Evolutionary conservation across 805 yeast species (phyloP), one percentile per base, ranked within the genome.

Genomic region (Danielia oregonensis): DNA sequence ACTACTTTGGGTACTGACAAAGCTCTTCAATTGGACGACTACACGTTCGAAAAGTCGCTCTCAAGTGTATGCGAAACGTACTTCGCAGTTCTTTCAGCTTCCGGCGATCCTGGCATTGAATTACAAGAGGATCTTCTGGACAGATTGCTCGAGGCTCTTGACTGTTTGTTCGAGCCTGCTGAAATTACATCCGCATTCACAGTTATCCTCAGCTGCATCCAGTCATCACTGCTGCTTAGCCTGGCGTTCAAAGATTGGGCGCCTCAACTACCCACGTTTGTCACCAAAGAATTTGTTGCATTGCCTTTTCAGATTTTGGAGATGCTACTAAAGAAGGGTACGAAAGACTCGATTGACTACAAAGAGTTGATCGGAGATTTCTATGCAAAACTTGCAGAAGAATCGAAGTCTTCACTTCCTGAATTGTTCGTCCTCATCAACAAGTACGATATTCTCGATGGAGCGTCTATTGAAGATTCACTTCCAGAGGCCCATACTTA

Each of bases 301-400:
- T 42, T 39, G 8, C 63, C 65, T 4, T 50, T 24, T 17, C 27
- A 5, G 12, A 48, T 30, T 33, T 55, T 28, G 7, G 30, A 19
- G 32, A 35, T 17, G 22, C 21, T 46, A 15, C 29, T 46, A 6
- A 26, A 43, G 6, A n/a, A n/a, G 10, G n/a, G n/a, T n/a, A n/a
- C n/a, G n/a, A 29, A 28, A 6, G 17, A 19, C 22, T 9, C 22
- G 9, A 19, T 26, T 3, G 29, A 35, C 2, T 12, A 32, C 7
- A 36, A 44, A 14, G 39, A 27, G 15, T 15, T 46, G n/a, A 22
- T 71, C 25, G 61, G 65, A 37, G 62, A 60, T 24, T 43, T 55
- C 17, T 67, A 48, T 37, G 30, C 49, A n/a, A 67, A 63, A 25
- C 32, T 67, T 4, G 35, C 42, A 12, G 37, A 30, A 42, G 55